Evolutionary conservation across 352 stramenopile species (phyloP).

Genomic region (Globisporangium apiculatum): DNA sequence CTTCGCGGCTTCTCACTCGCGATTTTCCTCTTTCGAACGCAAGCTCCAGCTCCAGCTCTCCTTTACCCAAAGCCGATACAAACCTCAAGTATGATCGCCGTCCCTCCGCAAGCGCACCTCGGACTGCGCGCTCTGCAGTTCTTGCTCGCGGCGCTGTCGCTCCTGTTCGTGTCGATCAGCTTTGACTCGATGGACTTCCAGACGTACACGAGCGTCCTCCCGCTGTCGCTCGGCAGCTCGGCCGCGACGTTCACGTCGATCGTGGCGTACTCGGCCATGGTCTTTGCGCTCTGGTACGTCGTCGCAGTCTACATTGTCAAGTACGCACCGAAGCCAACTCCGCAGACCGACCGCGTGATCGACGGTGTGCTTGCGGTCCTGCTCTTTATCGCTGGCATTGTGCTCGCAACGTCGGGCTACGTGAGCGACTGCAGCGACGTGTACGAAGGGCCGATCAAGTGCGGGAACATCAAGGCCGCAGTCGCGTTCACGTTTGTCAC

Average conservation of each 20-base stretch:
- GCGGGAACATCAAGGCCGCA: slow-evolving; percentile 40
- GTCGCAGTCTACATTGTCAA: slow-evolving; percentile 44
- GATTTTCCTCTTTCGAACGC: background rate
- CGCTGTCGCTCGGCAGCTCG: slow-evolving; percentile 18
- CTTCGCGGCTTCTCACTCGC: background rate
- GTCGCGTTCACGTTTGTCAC: slow-evolving; percentile 50
- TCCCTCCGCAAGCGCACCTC: slow-evolving; percentile 10
- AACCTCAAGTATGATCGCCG: background rate
- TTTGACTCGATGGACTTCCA: slow-evolving; percentile 10
- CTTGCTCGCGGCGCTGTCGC: slow-evolving; percentile 43
- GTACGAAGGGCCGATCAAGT: slow-evolving; percentile 21
- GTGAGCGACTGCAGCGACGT: slow-evolving; percentile 29
- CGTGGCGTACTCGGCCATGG: slow-evolving; percentile 53
- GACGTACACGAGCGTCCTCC: background rate
- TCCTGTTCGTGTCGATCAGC: slow-evolving; percentile 34
- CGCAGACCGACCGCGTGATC: slow-evolving; percentile 19
- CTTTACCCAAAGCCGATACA: background rate
- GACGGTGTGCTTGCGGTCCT: slow-evolving; percentile 31
- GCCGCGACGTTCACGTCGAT: slow-evolving; percentile 47
- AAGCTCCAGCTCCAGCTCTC: background rate
- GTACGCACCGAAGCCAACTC: slow-evolving; percentile 18
- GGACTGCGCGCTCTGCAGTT: slow-evolving; percentile 40
- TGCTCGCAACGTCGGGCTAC: slow-evolving; percentile 37
- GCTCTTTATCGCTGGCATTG: slow-evolving; percentile 49
- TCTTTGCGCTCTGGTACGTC: slow-evolving; percentile 47